Evolutionary conservation across 2,329 filamentous ascomycete species (phyloP).

Genomic region (Fusarium sp.): DNA sequence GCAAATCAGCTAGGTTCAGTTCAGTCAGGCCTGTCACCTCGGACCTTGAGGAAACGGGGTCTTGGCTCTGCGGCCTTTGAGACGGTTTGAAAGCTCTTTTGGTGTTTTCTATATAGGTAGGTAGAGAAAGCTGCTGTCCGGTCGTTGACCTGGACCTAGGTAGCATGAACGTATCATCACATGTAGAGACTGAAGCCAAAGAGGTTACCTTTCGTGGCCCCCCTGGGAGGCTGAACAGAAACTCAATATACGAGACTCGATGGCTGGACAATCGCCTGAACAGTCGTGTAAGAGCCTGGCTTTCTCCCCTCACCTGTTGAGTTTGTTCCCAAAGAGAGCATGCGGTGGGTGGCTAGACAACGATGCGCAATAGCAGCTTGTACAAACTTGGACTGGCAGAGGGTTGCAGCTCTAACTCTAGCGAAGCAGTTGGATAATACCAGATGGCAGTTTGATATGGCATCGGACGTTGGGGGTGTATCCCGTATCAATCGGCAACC

Average conservation of each 20-base stretch:
- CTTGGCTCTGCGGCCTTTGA: background rate
- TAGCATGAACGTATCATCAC: background rate
- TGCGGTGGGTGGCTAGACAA: too few relatives aligned
- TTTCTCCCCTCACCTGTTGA: background rate
- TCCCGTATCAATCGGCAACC: background rate
- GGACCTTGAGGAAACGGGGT: background rate
- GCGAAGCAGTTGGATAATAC: background rate
- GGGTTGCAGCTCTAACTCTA: too few relatives aligned
- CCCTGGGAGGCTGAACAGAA: background rate
- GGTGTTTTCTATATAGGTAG: background rate
- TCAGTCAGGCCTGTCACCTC: background rate
- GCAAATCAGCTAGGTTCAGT: background rate
- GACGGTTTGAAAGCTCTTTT: background rate
- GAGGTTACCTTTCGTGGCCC: background rate
- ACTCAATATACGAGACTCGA: background rate
- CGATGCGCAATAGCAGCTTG: too few relatives aligned
- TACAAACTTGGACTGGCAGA: too few relatives aligned
- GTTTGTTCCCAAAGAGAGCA: background rate
- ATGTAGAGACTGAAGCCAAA: background rate
- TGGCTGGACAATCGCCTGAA: background rate
- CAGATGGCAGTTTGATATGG: background rate
- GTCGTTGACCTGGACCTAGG: background rate
- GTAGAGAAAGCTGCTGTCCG: background rate
- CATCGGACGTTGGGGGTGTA: background rate
- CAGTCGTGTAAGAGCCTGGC: background rate